phyloP scores from a whole-genome alignment of 257 asterid species.

The Apocynum venetum region DNA sequence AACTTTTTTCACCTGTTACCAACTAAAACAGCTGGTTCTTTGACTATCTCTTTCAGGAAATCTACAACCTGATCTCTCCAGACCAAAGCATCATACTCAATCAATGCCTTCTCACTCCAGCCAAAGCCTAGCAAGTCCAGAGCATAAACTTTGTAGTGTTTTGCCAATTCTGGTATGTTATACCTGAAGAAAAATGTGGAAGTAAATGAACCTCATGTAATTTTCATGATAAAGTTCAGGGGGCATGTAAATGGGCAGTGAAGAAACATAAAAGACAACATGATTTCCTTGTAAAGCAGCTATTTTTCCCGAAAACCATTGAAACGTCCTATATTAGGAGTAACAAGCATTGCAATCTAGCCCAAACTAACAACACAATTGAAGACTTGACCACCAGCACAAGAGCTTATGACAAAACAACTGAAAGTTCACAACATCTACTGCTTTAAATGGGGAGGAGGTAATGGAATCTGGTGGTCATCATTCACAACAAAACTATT shows the following conservation, averaged over 20 bases:
- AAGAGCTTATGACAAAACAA: background rate
- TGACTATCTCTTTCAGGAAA: conserved; percentile 73
- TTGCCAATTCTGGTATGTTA: conserved; percentile 88
- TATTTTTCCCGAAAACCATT: too few species aligned
- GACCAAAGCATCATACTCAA: conserved; percentile 79
- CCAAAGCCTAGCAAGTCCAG: conserved; percentile 90
- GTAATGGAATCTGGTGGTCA: background rate
- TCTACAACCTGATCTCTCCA: conserved; percentile 97
- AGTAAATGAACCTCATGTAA: conserved; percentile 4
- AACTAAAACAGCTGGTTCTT: conserved; percentile 83
- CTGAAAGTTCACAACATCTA: background rate
- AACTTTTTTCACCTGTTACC: conserved; percentile 63
- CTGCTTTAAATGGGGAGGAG: background rate
- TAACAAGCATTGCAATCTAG: background rate
- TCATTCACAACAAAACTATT: background rate
- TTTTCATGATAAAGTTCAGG: background rate
- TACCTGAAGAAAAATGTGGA: conserved; percentile 40
- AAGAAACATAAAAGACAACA: background rate
- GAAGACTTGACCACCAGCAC: background rate
- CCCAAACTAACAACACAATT: background rate
- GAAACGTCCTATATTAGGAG: background rate
- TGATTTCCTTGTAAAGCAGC: background rate
- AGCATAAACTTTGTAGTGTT: conserved; percentile 82
- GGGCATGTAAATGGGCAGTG: background rate
- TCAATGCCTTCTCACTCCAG: conserved; percentile 97